Evolutionary conservation across 1,284 basidiomycete genomes (phyloP), one percentile per base, ranked within the genome.

Genomic region (Irpex sp.): DNA sequence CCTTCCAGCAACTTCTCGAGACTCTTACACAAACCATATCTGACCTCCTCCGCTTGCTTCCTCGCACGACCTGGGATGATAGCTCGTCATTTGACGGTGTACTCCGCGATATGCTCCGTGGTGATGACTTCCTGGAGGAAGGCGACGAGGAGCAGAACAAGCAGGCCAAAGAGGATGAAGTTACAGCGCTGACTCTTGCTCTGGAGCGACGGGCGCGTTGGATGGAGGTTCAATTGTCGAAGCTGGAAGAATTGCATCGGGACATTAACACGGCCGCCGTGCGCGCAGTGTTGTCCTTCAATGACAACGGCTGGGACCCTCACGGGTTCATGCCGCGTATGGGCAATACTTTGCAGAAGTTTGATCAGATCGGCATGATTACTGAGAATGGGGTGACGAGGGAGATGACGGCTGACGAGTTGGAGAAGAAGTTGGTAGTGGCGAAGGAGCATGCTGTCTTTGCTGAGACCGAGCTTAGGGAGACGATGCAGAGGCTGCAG

Each of bases 151-250:
- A 88, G 51, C 70, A 65, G 63, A 68, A 66, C 59, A 56, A 66
- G 21, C 67, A 81, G 35, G 83, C 80, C 39, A 87, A 86, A 69
- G 89, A 92, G 66, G 89, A 92, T 70, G 91, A 93, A 72, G 90
- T 93, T 4, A 88, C 88, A 1, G 87, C 88, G n/a, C 77, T 93
- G 65, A 93, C 91, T 0, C 77, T 89, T 57, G 90, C 91, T 7
- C 81, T 93, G 57, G 92, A 93, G 72, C 88, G 90, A 62, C 88
- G 92, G 15, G 92, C 91, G 17, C 83, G 91, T 53, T 93, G 92
- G 92, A 93, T 93, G 92, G 91, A 93, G 75, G 88, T 92, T 33
- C 92, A 93, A 71, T 75, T 93, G 15, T 90, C 90, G 1, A 93
- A 93, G 72, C 79, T 93, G 51, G 91, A 93, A 73, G 91, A 92